Evolutionary conservation across 1,139 yeast species (phyloP), one percentile per base, ranked within the genome.

Genomic region (Blastobotrys ciferrii): DNA sequence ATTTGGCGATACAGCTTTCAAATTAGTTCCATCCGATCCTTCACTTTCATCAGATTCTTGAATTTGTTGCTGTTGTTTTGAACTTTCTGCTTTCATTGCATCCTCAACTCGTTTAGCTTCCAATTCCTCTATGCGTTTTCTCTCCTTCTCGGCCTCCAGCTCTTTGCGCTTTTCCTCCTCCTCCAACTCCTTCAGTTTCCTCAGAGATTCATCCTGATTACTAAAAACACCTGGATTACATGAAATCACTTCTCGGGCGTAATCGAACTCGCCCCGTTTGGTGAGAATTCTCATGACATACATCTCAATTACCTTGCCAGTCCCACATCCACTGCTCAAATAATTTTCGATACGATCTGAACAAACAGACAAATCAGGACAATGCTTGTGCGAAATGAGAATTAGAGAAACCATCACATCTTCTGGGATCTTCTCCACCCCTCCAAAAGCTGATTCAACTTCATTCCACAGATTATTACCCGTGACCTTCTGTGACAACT

Each of bases 11-110:
- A 36, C 40, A 4, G 28, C 4, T 14, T 36, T 36, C 14, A 36
- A 19, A 7, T 36, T 28, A 19, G 28, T 36, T 19, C 9, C 44
- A 42, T 13, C 42, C 43, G 33, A 36, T 31, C 17, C 61, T 81
- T 80, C 32, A 55, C 54, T 0, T 68, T 63, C 2, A 76, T 65
- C 4, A 60, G 64, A 19, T 60, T 58, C 46, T 56, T 63, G 6
- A 62, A 52, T 9, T 54, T 56, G 46, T 66, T 55, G 54, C 1
- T 58, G 61, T 44, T 58, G 62, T 46, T 56, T 55, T 5, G 57
- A 53, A 39, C 57, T 60, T 38, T 52, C 53, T 40, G 59, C 60
- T 32, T 50, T 53, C 42, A 57, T 56, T 17, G 55, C 59, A 13
- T 57, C 62, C 63, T 42, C 23, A 14, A 23, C 43, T 40, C 42